These are phyloP conservation scores for Penicillium subrubescens DNA, from an alignment of 495 filamentous ascomycete species.

Conservation along the genomic window DNA sequence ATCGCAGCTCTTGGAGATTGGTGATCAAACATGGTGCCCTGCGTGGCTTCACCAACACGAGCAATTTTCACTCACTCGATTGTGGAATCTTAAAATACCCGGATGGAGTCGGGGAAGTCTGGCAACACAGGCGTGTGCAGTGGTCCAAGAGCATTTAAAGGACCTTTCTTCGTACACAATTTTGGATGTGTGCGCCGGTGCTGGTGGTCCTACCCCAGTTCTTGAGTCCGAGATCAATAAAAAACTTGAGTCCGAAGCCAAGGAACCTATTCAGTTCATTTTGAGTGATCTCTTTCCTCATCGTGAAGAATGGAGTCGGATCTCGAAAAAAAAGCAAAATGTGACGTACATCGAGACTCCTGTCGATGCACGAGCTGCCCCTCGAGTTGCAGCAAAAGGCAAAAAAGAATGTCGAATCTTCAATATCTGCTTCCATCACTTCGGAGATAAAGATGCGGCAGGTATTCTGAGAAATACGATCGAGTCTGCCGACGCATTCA, in stretches of 20 bases:
- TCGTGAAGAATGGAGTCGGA: neutral
- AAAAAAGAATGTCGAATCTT: neutral
- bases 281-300: neutral
- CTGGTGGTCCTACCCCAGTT: neutral
- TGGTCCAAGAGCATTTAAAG: neutral
- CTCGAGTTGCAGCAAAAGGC: neutral
- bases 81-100: neutral
- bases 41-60: slow-evolving; percentile 5
- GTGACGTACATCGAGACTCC: neutral
- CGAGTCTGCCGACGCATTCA: neutral
- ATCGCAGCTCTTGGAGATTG: slow-evolving; percentile 4
- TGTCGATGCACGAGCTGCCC: neutral
- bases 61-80: neutral
- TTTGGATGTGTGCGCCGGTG: neutral
- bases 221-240: neutral
- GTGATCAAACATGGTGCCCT: slow-evolving; percentile 6
- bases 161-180: neutral
- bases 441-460: neutral
- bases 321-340: neutral
- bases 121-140: neutral
- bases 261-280: neutral
- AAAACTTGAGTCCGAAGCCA: neutral
- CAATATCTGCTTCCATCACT: neutral
- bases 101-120: neutral
- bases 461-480: neutral